A percentile compares a stretch with the other conserved stretches of the same genome.
Evolutionary conservation across 306 rosid genomes (phyloP).

Genomic region (Gastrolobium bilobum): DNA sequence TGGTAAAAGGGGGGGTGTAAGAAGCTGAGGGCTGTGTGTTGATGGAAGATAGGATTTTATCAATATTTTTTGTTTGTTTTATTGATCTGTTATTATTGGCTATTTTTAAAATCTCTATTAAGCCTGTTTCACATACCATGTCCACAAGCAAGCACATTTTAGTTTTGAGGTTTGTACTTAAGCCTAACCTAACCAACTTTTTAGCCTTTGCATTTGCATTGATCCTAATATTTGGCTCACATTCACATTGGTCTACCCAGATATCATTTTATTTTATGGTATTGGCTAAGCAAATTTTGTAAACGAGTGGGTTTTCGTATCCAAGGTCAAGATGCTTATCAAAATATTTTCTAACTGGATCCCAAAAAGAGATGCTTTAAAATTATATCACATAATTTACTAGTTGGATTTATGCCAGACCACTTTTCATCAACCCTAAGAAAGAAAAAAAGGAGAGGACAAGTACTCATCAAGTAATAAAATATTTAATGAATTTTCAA

Average conservation of each 20-base stretch:
- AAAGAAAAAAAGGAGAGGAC: not conserved
- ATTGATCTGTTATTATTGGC: too few relatives aligned
- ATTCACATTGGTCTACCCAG: not conserved
- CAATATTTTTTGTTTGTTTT: too few relatives aligned
- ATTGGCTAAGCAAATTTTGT: not conserved
- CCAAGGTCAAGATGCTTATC: too few relatives aligned
- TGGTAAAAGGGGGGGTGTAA: not conserved
- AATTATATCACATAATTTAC: too few relatives aligned
- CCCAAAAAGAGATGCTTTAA: too few relatives aligned
- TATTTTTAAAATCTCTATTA: too few relatives aligned
- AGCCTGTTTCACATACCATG: not conserved
- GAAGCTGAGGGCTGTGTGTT: not conserved
- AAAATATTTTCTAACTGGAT: too few relatives aligned
- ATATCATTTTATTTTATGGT: not conserved
- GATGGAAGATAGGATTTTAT: not conserved
- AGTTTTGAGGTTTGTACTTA: not conserved
- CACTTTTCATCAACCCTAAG: not conserved
- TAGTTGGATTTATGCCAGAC: not conserved
- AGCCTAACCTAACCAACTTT: not conserved
- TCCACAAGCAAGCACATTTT: not conserved
- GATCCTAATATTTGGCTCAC: not conserved
- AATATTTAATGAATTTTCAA: not conserved
- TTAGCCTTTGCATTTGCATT: not conserved
- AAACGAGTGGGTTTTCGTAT: too few relatives aligned
- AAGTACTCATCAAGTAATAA: not conserved